Evolutionary conservation across 495 filamentous ascomycete species (phyloP), one percentile per base, ranked within the genome.

Genomic region (Cryomyces antarcticus): DNA sequence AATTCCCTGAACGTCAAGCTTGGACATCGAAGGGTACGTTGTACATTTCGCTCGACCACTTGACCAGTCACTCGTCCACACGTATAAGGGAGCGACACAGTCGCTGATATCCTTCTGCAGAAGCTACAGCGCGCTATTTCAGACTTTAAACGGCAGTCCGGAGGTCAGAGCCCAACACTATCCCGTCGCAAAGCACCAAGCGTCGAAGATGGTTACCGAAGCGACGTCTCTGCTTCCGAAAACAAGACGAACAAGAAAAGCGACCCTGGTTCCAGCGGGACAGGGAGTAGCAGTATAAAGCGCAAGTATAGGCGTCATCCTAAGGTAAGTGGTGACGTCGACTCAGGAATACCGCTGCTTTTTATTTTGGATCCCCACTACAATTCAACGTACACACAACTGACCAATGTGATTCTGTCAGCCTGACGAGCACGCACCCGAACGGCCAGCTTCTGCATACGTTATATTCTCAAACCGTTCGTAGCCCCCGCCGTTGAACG

Each of bases 401-500:
- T 49, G 10, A n/a, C n/a, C 38, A 9, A 11, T n/a, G 30, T 13
- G 31, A 17, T 11, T 5, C n/a, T 38, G 38, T 41, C 24, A 36
- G 74, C 60, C 78, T 10, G 80, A 86, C 47, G 80, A 82, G 38
- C 69, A 82, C 64, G 80, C 81, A 4, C 80, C 80, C 11, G 78
- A 82, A 52, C 63, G 80, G 28, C 76, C 80, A 24, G 75, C 80
- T 2, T 85, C 81, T 7, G 81, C 81, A 31, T 86, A 86, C 57
- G 80, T 86, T 24, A 73, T 86, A 42, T 86, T 86, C 54, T 83
- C 80, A 4, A 85, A 85, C 55, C 78, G 78, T 82, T 61, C 57
- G 75, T 66, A 33, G 28, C 38, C 31, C 28, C 11, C 24, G 10
- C 30, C 49, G 31, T 41, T 4, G 17, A 12, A 37, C n/a, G 4